phyloP scores from a whole-genome alignment of 495 filamentous ascomycete genomes.

The Penicillium chermesinum region DNA sequence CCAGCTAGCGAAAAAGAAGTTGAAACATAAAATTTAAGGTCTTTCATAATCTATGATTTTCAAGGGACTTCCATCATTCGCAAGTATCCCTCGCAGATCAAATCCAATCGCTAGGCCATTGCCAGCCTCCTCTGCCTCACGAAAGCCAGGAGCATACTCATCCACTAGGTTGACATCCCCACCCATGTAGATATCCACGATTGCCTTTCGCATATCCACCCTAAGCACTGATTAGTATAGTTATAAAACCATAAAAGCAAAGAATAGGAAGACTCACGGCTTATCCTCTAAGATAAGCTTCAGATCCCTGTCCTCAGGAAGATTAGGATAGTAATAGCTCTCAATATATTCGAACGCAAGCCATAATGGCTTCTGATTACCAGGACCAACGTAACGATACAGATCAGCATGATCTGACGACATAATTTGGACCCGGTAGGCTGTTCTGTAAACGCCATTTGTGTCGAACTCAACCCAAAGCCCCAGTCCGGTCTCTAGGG shows the following conservation, averaged over 20 bases:
- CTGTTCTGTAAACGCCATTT: constrained; percentile 2
- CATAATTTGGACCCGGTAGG: constrained; percentile 7
- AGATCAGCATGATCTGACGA: not conserved
- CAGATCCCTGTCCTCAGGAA: constrained; percentile 1
- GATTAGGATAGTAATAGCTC: not conserved
- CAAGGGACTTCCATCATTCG: not conserved
- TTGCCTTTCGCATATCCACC: constrained; percentile 1
- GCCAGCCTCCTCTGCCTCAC: constrained; percentile 1
- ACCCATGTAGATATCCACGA: constrained; percentile 1
- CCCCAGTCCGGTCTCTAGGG: constrained; percentile 10
- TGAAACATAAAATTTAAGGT: not conserved
- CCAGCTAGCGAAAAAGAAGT: not conserved
- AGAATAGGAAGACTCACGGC: constrained; percentile 5
- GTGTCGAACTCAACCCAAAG: constrained; percentile 11
- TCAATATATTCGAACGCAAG: not conserved
- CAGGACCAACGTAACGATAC: not conserved
- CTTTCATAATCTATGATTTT: not conserved
- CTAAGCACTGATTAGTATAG: constrained; percentile 7
- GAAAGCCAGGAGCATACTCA: constrained; percentile 1
- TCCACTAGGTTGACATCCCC: not conserved
- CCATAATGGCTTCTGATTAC: constrained; percentile 1
- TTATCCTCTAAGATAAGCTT: constrained; percentile 7
- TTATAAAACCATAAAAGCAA: not conserved
- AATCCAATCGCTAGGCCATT: not conserved
- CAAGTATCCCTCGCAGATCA: constrained; percentile 1